Base-by-base conservation (phyloP, 345 rosid species). In the Pugionium dolabratum region DNA sequence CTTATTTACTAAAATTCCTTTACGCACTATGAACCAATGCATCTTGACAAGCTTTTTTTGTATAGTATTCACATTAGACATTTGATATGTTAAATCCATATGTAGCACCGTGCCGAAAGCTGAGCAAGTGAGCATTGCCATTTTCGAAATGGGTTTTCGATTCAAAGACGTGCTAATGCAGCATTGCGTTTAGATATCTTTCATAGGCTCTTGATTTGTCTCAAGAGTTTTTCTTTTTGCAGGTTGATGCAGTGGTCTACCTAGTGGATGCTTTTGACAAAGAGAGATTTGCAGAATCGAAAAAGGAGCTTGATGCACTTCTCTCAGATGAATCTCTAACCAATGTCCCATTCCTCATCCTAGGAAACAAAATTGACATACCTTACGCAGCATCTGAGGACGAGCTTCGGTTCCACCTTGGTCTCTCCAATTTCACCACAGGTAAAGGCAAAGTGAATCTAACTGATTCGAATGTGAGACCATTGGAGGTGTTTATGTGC, bases 321-420 rank as follows among this genome's bases (percentile, higher is more conserved):
- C 88, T 87, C 43, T 85, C 88, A 0, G 90, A 87, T 33, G 90
- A 87, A 57, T 64, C 83, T 2, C 68, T 85, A 36, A 76, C 84
- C 1, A 70, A 60, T 28, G 94, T 81, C 45, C 85, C 90, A 0
- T 87, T 87, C 50, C 90, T 85, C 34, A 68, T 87, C 32, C 54
- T 87, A 25, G 94, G 93, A 33, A 87, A 87, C 85, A 87, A 84
- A 75, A 87, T 87, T 0, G 93, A 83, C 53, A 79, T 84, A 50
- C 90, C 90, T 28, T 83, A 87, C 29, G 90, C 94, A n/a, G 88
- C 88, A 10, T 87, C 93, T 7, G 90, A 87, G 69, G 90, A 83
- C n/a, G 90, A 87, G 75, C 67, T 87, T 45, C 83, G 85, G 0
- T 85, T 71, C 77, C 75, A 83, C 58, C 78, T 85, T 10, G 90